Evolutionary conservation across 306 rosid species (phyloP), one percentile per base, ranked within the genome.

Genomic region (Vicia sativa): DNA sequence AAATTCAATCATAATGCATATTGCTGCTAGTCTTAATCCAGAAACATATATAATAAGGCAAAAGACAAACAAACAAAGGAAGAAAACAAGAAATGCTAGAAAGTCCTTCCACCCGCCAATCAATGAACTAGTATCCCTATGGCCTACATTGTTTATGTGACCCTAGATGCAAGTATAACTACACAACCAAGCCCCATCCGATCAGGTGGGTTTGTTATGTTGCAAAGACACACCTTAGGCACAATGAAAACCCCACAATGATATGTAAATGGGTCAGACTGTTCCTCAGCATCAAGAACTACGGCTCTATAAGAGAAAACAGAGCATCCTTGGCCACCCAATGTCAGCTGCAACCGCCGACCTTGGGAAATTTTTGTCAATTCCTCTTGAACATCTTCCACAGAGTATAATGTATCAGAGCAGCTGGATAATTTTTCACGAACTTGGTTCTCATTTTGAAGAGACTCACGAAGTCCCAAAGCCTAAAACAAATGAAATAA

Each of bases 191-290:
- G 3, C 18, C 62, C 6, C 15, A 3, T 28, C 62, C 11, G 4
- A 26, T 28, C 19, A 55, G 10, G 19, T 13, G 62, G 62, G 38
- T 28, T 55, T 55, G 37, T 2, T 28, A 55, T 13, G 19, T 31
- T n/a, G 61, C 53, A 34, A 71, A 25, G 61, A 65, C 86, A 78
- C 48, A 92, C 96, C 96, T 90, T 87, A 38, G 98, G 98, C 78
- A 92, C 98, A 68, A 92, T 83, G 86, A 92, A 90, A 81, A 88
- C 93, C 63, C 93, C 98, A 60, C 95, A 92, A 61, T 86, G 90
- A 65, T 92, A 92, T 19, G 57, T 63, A 74, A 86, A 90, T 31
- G 88, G 80, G 50, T 79, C 87, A 77, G 86, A 81, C 44, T 76
- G 89, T 60, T 85, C 83, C 73, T 49, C 85, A 16, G 98, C 91